These are phyloP conservation scores for Tagetes patula DNA, from an alignment of 129 eudicot genomes.

Conservation along the genomic window DNA sequence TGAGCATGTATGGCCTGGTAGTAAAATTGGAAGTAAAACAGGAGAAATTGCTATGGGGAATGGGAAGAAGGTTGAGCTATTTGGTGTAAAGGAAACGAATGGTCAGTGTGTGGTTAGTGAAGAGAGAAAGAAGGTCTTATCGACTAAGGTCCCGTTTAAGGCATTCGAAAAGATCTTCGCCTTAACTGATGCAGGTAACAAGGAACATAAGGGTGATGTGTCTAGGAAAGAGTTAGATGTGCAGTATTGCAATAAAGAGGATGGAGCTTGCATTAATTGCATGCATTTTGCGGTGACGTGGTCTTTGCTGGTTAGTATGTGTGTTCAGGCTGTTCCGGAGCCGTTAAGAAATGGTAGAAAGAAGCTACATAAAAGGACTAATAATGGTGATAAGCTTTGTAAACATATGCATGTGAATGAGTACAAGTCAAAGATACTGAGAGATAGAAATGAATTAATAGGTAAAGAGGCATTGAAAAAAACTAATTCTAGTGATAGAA, in stretches of 20 bases:
- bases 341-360: constrained; percentile 57
- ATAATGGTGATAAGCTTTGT: constrained; percentile 35
- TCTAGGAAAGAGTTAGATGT: constrained; percentile 38
- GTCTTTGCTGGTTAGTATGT: constrained; percentile 62
- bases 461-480: constrained; percentile 21
- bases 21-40: constrained; percentile 33
- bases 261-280: constrained; percentile 62
- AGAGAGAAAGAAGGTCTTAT: constrained; percentile 41
- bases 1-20: constrained; percentile 57
- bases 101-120: constrained; percentile 32
- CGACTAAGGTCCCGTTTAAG: constrained; percentile 20
- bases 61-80: constrained; percentile 25
- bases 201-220: constrained; percentile 21
- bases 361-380: constrained; percentile 45
- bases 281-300: constrained; percentile 68
- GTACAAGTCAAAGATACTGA: background rate
- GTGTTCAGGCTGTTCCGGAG: constrained; percentile 64
- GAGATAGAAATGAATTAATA: constrained; percentile 28
- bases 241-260: constrained; percentile 43
- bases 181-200: background rate
- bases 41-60: constrained; percentile 17
- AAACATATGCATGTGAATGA: background rate
- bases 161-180: constrained; percentile 7
- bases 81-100: constrained; percentile 34
- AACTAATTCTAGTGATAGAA: constrained; percentile 34